Evolutionary conservation across 2,329 filamentous ascomycete species (phyloP), one percentile per base, ranked within the genome.

Genomic region (Aspergillus carbonarius): DNA sequence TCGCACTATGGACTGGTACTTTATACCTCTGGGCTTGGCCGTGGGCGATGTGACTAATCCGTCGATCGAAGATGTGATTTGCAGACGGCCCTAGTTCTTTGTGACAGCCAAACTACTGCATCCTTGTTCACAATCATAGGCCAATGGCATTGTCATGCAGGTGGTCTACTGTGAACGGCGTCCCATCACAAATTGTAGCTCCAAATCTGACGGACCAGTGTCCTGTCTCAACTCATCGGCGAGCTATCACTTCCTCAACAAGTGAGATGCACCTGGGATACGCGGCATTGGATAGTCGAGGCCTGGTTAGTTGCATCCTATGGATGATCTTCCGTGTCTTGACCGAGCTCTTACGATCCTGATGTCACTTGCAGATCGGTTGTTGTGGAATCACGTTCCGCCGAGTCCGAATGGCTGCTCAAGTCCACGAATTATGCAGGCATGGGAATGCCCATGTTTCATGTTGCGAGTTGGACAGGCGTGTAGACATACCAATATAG

Each of bases 61-160:
- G 44, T 30, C 23, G 44, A 48, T 48, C 25, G 44, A 17, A 32
- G 25, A 10, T 15, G 44, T 48, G 44, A 48, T 48, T 48, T 48
- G 44, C 44, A 54, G 27, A 40, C 12, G n/a, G 18, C 23, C 44
- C 25, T 44, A n/a, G 17, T 32, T 20, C 27, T 40, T 17, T 42
- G 27, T 54, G 51, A 54, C 51, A 32, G 37, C 25, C 51, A 37
- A 42, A 44, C 51, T 54, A 54, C 51, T 54, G 51, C 51, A 30
- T 40, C 51, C 39, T 42, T 42, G 30, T 54, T 54, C 35, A 44
- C 39, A 54, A 32, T 34, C 27, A 30, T 18, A 50, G 35, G 27
- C 23, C 54, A 40, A 56, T 54, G 27, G 51, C 51, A 54, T 54
- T 54, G 51, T 44, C 51, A 54, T 54, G 37, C 25, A 54, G 18